These are phyloP conservation scores for Candida insectalens DNA, from an alignment of 805 yeast species.

Conservation along the genomic window DNA sequence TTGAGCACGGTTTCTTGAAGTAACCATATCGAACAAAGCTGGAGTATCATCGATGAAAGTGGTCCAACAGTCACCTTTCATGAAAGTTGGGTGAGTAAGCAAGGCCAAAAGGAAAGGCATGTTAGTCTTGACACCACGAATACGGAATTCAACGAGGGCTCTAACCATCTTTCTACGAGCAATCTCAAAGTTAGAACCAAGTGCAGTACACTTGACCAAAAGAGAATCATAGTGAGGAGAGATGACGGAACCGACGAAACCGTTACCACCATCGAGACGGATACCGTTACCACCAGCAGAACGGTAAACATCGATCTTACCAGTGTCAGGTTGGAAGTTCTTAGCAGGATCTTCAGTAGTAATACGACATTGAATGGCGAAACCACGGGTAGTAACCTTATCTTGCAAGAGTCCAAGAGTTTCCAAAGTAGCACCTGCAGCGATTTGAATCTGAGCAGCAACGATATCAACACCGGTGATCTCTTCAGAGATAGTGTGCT, in stretches of 20 bases:
- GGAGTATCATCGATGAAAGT: slow-evolving; percentile 99
- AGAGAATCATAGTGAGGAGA: slow-evolving; percentile 97
- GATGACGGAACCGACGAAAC: slow-evolving; percentile 92
- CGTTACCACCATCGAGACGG: slow-evolving; percentile 97
- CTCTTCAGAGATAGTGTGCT: slow-evolving; percentile 97
- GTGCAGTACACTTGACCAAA: slow-evolving; percentile 95
- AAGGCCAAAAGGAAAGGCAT: slow-evolving; percentile 91
- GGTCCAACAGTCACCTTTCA: slow-evolving; percentile 89
- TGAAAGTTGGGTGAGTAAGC: slow-evolving; percentile 82
- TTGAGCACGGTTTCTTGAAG: slow-evolving; percentile 95
- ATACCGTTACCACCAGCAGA: slow-evolving; percentile 99
- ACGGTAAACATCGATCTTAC: slow-evolving; percentile 94
- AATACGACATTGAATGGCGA: slow-evolving; percentile 98
- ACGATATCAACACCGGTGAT: slow-evolving; percentile 97
- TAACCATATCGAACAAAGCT: slow-evolving; percentile 84
- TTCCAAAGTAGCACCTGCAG: slow-evolving; percentile 92
- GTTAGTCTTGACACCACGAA: slow-evolving; percentile 98
- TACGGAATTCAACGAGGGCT: slow-evolving; percentile 93
- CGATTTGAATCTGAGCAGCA: slow-evolving; percentile 97
- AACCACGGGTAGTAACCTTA: slow-evolving; percentile 90
- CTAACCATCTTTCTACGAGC: slow-evolving; percentile 97
- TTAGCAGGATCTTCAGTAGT: slow-evolving; percentile 97
- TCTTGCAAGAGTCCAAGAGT: slow-evolving; percentile 92
- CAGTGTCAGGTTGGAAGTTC: slow-evolving; percentile 97
- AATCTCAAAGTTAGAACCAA: slow-evolving; percentile 96